phyloP scores from a whole-genome alignment of 176 grass and related monocot species.

The Triticum turgidum region DNA sequence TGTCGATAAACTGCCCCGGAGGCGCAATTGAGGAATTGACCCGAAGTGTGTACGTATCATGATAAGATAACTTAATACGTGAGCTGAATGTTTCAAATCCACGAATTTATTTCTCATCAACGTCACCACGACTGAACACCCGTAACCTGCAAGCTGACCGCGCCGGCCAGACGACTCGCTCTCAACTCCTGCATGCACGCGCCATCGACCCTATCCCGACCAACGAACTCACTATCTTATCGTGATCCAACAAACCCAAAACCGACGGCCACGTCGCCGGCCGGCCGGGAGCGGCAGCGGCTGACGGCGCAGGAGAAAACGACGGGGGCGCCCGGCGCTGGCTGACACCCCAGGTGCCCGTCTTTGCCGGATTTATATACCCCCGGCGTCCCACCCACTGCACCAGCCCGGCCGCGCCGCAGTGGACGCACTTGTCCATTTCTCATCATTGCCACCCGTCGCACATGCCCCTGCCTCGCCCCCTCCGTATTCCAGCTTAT shows the following conservation, averaged over 20 bases:
- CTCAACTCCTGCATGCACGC: neutral
- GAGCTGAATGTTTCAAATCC: too few relatives aligned
- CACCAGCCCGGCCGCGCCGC: constrained; percentile 31
- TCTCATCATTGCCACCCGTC: constrained; percentile 27
- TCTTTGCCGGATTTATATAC: neutral
- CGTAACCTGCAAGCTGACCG: too few relatives aligned
- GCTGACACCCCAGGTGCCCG: constrained; percentile 7
- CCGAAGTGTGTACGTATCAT: too few relatives aligned
- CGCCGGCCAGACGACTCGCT: neutral
- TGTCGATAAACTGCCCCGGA: too few relatives aligned
- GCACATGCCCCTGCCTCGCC: constrained; percentile 24
- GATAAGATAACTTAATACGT: too few relatives aligned
- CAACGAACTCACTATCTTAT: neutral
- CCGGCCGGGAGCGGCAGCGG: too few relatives aligned
- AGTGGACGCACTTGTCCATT: constrained; percentile 34
- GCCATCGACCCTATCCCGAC: neutral
- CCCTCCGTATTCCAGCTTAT: neutral
- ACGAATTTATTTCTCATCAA: too few relatives aligned
- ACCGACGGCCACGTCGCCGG: neutral
- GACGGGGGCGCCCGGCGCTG: neutral
- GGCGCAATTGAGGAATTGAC: too few relatives aligned
- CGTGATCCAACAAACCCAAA: neutral
- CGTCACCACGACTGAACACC: neutral
- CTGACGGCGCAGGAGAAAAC: neutral
- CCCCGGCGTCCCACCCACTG: constrained; percentile 10